Conservation (phyloP, 148 eudicot species). For the Rhododendron henanense region DNA sequence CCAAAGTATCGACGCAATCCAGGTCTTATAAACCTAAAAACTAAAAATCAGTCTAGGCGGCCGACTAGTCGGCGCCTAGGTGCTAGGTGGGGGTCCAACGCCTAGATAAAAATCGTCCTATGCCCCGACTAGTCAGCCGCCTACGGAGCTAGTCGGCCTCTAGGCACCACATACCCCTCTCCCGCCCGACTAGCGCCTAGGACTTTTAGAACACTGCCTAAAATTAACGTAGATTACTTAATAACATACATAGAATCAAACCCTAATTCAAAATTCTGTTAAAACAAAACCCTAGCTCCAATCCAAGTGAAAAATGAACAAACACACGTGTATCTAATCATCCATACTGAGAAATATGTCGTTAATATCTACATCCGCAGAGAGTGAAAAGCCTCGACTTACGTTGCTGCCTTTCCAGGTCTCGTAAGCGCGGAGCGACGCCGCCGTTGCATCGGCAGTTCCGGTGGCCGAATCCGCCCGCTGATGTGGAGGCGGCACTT, state of each 20-base stretch:
- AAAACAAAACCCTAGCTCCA: not conserved
- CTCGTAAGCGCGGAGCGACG: slow-evolving; percentile 26
- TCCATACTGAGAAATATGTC: not conserved
- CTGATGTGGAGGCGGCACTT: slow-evolving; percentile 25
- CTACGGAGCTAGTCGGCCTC: too few species aligned
- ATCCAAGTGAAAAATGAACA: not conserved
- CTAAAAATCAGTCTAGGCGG: too few species aligned
- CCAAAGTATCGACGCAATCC: not conserved
- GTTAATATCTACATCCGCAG: too few species aligned
- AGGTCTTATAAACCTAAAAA: not conserved
- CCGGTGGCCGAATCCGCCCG: slow-evolving; percentile 10
- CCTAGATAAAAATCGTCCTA: too few species aligned
- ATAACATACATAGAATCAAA: not conserved
- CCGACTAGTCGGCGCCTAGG: too few species aligned
- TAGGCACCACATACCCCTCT: too few species aligned
- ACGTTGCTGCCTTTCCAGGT: slow-evolving; percentile 51
- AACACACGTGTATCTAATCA: not conserved
- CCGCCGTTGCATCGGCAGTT: slow-evolving; percentile 6
- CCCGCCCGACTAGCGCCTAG: too few species aligned
- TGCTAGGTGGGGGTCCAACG: too few species aligned
- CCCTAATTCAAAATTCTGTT: not conserved
- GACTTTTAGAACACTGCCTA: too few species aligned
- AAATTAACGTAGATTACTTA: not conserved
- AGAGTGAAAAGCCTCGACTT: slow-evolving; percentile 1
- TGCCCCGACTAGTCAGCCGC: too few species aligned